These are phyloP conservation scores for Agrocybe pediades DNA, from an alignment of 768 basidiomycete species.

Conservation along the genomic window DNA sequence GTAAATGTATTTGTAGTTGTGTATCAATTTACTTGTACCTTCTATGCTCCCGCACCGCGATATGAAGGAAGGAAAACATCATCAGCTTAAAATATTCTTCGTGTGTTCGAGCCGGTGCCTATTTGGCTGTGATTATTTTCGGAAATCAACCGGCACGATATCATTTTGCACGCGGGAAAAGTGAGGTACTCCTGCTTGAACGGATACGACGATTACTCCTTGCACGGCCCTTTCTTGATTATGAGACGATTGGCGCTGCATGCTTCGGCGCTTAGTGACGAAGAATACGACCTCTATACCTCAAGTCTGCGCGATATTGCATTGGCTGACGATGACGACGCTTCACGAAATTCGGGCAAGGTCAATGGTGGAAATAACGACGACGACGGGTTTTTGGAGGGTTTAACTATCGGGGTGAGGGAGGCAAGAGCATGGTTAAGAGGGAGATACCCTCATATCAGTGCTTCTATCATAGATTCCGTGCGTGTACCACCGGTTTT, in stretches of 20 bases:
- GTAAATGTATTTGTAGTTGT: too few species aligned
- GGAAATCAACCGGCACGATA: neutral
- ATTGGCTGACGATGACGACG: constrained; percentile 30
- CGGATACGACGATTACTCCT: too few species aligned
- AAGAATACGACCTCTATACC: constrained; percentile 72
- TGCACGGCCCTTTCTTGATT: neutral
- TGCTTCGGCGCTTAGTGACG: constrained; percentile 73
- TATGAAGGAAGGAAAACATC: too few species aligned
- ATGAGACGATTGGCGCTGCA: constrained; percentile 72
- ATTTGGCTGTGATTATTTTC: neutral
- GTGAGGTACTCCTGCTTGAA: neutral
- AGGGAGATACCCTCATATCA: constrained; percentile 63
- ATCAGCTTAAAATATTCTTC: too few species aligned
- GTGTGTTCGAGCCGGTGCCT: neutral
- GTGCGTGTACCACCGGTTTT: constrained; percentile 41
- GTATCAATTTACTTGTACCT: too few species aligned
- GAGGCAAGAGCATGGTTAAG: constrained; percentile 78
- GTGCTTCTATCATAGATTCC: constrained; percentile 54
- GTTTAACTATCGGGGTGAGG: constrained; percentile 54
- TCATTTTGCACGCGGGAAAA: neutral
- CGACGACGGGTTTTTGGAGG: constrained; percentile 56
- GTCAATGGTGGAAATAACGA: constrained; percentile 2
- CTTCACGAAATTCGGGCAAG: constrained; percentile 12
- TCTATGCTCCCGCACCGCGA: too few species aligned
- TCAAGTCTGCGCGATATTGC: constrained; percentile 56